These are phyloP conservation scores for Pyrenochaeta sp. DNA, from an alignment of 2,329 filamentous ascomycete genomes.

Conservation along the genomic window DNA sequence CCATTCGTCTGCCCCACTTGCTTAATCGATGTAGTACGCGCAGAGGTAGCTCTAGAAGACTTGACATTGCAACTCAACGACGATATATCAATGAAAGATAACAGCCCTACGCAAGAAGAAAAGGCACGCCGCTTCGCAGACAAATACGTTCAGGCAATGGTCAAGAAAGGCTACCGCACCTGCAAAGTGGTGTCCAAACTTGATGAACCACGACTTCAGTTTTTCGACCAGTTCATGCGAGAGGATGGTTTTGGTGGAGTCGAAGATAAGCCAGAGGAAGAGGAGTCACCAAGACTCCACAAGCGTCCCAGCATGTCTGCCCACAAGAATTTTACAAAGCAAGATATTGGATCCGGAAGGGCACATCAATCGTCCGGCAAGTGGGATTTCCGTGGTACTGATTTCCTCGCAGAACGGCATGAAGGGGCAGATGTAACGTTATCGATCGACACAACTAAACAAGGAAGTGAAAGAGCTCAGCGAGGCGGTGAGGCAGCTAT, in stretches of 20 bases:
- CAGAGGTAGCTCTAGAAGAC: conserved; percentile 13
- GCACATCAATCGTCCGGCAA: too few species aligned
- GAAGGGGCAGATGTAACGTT: too few species aligned
- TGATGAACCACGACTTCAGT: conserved; percentile 14
- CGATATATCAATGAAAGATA: conserved; percentile 3
- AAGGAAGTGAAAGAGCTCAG: too few species aligned
- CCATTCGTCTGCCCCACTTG: conserved; percentile 12
- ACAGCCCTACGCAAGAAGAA: not conserved
- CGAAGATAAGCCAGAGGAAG: conserved; percentile 1
- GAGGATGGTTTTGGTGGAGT: conserved; percentile 14
- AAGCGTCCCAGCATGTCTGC: too few species aligned
- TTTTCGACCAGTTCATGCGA: conserved; percentile 15
- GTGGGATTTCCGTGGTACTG: too few species aligned
- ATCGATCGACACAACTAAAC: too few species aligned
- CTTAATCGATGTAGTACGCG: conserved; percentile 11
- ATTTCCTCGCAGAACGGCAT: too few species aligned
- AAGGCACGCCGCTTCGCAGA: conserved; percentile 7
- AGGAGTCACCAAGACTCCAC: not conserved
- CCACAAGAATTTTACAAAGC: too few species aligned
- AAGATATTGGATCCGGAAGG: too few species aligned
- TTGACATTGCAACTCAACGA: conserved; percentile 4
- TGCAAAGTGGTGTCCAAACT: conserved; percentile 13
- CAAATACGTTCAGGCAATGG: conserved; percentile 4
- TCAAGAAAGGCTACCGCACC: conserved; percentile 4
- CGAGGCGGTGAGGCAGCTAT: not conserved